Percentiles rank a stretch among this genome's conserved stretches.
Conservation (phyloP, 257 asterid genomes). For the Nicotiana otophora region DNA sequence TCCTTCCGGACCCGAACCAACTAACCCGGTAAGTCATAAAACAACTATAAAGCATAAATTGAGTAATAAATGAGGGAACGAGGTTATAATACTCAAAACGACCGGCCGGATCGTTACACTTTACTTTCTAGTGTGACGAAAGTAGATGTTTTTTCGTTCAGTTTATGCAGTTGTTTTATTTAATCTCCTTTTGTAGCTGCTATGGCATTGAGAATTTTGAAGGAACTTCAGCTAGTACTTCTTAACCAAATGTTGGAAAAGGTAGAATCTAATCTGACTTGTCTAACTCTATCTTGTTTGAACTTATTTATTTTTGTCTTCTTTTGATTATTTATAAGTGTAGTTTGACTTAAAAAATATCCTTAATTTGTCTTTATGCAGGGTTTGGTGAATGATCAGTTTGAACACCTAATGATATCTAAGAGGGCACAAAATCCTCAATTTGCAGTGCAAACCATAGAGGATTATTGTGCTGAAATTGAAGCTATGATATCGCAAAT, state of each 20-base stretch:
- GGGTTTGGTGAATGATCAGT: not conserved
- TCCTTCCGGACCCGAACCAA: too few species aligned
- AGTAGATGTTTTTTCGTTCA: too few species aligned
- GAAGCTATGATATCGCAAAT: too few species aligned
- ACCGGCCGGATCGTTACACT: too few species aligned
- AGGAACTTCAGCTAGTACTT: not conserved
- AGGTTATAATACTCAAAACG: too few species aligned
- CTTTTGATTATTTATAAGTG: not conserved
- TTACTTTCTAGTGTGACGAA: too few species aligned
- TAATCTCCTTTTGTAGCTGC: not conserved
- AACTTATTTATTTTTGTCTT: not conserved
- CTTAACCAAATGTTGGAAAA: slow-evolving; percentile 1
- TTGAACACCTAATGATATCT: not conserved
- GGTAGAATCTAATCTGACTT: not conserved
- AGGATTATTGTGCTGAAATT: too few species aligned
- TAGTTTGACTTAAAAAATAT: not conserved
- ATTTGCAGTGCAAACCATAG: not conserved
- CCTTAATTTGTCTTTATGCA: not conserved
- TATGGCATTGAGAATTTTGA: slow-evolving; percentile 2
- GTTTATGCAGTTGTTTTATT: not conserved
- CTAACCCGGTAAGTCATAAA: too few species aligned
- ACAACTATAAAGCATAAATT: too few species aligned
- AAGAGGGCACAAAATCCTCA: not conserved
- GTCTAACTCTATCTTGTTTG: not conserved
- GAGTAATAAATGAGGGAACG: too few species aligned